Base-by-base conservation (phyloP, 345 rosid genomes). In the Eucalyptus cladocalyx region DNA sequence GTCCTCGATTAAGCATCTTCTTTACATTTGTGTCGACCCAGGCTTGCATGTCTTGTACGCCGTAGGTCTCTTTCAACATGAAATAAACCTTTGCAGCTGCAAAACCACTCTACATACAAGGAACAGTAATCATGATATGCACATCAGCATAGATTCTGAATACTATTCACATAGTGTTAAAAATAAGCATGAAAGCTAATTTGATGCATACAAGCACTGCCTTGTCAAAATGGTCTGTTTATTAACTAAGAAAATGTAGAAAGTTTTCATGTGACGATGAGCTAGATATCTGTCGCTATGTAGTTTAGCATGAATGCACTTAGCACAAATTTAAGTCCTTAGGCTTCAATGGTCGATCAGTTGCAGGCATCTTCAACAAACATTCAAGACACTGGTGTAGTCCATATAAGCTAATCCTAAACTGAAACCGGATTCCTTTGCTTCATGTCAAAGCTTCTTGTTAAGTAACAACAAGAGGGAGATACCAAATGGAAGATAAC, bases 51-150 rank as follows among this genome's bases (percentile, higher is more conserved):
- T 90, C 91, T 58, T 87, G 87, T 28, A 87, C 50, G 23, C 91
- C 88, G 42, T 47, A 90, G 24, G 87, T 87, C 65, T 87, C 89
- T 62, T 90, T 87, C 91, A 90, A 86, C 89, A 90, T 87, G 91
- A 80, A 90, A 50, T 80, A 90, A 83, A 90, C 91, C 87, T 87
- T 90, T 40, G 91, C 91, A 6, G 91, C 91, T 24, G 91, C 91
- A 85, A 90, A 90, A 56, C 91, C 91, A 43, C 76, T 87, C 91
- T 90, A 85, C 88, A 65, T 53, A 24, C 83, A 37, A 76, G 83
- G 45, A 19, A 76, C 45, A 76, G 24, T 76, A 37, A 37, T 21
- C 83, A 19, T 11, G 47, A 76, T 76, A 37, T 37, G 83, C 47
- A 37, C 40, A 16, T 67, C 23, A 16, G 80, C 83, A 37, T 5